These are phyloP conservation scores for Dothidotthia symphoricarpi DNA, from an alignment of 2,329 filamentous ascomycete species.

Conservation along the genomic window DNA sequence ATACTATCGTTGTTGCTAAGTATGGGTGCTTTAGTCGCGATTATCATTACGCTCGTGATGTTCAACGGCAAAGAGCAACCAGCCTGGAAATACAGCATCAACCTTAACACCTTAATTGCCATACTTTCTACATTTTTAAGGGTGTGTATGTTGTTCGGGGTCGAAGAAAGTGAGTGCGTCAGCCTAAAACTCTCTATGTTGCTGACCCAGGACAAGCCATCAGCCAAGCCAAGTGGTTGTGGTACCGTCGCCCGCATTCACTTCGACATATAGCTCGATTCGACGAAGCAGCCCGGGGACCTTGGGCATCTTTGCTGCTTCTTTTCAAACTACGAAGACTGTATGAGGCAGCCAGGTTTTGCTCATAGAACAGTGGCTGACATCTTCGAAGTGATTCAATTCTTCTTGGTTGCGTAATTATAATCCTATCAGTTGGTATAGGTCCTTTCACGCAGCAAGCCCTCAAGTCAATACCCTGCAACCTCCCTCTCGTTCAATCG, in stretches of 20 bases:
- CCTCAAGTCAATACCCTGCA: neutral
- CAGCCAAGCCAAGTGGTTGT: constrained; percentile 2
- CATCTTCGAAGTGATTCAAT: too few species aligned
- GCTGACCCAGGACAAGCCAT: neutral
- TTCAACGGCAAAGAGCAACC: neutral
- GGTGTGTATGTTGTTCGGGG: neutral
- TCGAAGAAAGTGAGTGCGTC: too few species aligned
- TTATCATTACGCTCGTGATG: too few species aligned
- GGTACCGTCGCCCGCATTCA: neutral
- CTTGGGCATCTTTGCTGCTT: neutral
- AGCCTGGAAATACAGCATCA: neutral
- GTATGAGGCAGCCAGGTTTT: neutral
- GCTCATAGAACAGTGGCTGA: too few species aligned
- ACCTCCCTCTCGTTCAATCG: neutral
- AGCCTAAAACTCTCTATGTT: too few species aligned
- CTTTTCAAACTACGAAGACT: neutral
- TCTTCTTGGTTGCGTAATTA: neutral
- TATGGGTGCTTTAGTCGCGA: too few species aligned
- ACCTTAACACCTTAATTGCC: neutral
- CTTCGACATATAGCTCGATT: constrained; percentile 1
- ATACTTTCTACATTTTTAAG: neutral
- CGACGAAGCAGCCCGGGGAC: neutral
- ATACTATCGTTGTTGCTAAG: too few species aligned
- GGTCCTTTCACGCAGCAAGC: constrained; percentile 1
- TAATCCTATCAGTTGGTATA: constrained; percentile 1